phyloP scores from a whole-genome alignment of 495 filamentous ascomycete genomes.

The Talaromyces ruber region DNA sequence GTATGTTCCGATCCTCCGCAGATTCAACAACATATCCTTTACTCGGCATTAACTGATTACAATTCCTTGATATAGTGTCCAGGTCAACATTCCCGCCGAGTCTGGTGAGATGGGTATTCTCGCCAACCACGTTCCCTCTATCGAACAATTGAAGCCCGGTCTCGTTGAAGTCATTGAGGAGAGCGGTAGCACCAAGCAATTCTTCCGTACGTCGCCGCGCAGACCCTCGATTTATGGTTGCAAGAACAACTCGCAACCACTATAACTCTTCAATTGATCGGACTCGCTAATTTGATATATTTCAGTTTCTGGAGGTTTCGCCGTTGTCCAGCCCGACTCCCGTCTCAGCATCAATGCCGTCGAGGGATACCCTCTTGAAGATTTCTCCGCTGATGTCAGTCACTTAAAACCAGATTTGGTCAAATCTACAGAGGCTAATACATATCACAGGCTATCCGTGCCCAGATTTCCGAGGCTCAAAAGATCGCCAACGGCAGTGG shows the following conservation, averaged over 20 bases:
- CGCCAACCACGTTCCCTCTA: conserved; percentile 96
- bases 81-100: conserved; percentile 98
- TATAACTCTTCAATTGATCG: neutral
- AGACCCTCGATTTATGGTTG: conserved; percentile 6
- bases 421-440: conserved; percentile 6
- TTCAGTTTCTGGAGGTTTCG: conserved; percentile 91
- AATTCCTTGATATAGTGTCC: conserved; percentile 51
- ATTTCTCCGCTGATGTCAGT: conserved; percentile 79
- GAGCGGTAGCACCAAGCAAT: conserved; percentile 85
- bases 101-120: conserved; percentile 99
- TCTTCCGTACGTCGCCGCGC: conserved; percentile 72
- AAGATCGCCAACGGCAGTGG: conserved; percentile 86
- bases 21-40: neutral
- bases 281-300: neutral
- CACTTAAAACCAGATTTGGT: neutral
- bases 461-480: conserved; percentile 80
- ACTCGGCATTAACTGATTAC: conserved; percentile 1
- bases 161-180: conserved; percentile 95
- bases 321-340: conserved; percentile 91
- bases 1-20: conserved; percentile 37
- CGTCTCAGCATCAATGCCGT: conserved; percentile 95
- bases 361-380: conserved; percentile 87
- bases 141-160: conserved; percentile 97
- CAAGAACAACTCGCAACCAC: conserved; percentile 2
- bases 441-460: conserved; percentile 23